Conservation (phyloP, 169 alveolate species). For the Toxoplasma gondii region DNA sequence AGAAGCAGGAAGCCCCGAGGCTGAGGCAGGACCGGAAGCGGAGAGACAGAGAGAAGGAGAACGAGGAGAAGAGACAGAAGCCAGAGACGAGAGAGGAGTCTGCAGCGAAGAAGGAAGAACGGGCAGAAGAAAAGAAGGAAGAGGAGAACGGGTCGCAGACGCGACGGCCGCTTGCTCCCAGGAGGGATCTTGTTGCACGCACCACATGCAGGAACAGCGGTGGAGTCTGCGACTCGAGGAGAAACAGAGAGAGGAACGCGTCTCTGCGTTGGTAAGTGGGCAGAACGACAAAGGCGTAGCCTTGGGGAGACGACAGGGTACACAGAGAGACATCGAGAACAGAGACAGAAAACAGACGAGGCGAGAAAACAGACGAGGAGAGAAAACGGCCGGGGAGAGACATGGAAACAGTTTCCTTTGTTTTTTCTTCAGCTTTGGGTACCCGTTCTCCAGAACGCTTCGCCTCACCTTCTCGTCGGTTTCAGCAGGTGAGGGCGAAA, state of each 20-base stretch:
- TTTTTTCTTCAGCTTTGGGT: not conserved
- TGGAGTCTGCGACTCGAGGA: not conserved
- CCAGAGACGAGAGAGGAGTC: not conserved
- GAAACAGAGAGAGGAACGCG: not conserved
- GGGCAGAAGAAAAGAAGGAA: not conserved
- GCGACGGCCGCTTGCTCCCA: too few relatives aligned
- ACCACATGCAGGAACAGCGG: not conserved
- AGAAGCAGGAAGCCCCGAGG: too few relatives aligned
- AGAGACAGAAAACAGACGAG: not conserved
- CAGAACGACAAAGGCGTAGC: not conserved
- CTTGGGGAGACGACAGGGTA: not conserved
- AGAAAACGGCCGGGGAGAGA: not conserved
- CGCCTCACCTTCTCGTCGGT: conserved; percentile 24
- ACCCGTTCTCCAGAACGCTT: not conserved
- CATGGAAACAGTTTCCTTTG: not conserved
- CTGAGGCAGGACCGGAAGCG: not conserved
- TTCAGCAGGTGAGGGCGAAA: not conserved
- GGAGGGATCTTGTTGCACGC: not conserved
- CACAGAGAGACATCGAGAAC: not conserved
- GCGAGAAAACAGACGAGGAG: not conserved
- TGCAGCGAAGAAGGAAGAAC: not conserved
- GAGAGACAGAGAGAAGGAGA: not conserved
- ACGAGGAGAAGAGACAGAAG: not conserved
- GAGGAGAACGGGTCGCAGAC: not conserved
- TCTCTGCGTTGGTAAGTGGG: not conserved